These are phyloP conservation scores for Letharia columbiana DNA, from an alignment of 495 filamentous ascomycete genomes.

Conservation along the genomic window DNA sequence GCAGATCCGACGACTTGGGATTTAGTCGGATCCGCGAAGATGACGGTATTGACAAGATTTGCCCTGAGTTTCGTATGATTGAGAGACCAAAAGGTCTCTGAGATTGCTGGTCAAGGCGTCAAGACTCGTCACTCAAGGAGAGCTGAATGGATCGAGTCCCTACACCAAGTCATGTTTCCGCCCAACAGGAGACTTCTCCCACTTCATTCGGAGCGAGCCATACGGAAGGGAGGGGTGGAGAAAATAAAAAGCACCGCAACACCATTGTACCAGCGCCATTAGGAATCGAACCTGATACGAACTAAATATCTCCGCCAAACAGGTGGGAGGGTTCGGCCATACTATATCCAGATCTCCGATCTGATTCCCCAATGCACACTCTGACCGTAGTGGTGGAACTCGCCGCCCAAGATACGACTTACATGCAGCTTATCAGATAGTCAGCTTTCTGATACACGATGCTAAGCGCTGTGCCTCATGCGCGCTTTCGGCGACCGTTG, in stretches of 20 bases:
- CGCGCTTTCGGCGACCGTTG: not conserved
- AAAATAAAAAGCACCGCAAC: too few species aligned
- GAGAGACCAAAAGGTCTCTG: too few species aligned
- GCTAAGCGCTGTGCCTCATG: not conserved
- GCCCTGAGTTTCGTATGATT: not conserved
- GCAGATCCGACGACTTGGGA: not conserved
- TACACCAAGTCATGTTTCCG: not conserved
- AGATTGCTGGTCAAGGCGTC: not conserved
- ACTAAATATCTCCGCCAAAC: too few species aligned
- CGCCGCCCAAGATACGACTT: not conserved
- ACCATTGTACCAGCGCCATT: too few species aligned
- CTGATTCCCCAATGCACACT: not conserved
- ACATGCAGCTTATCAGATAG: not conserved
- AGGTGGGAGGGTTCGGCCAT: not conserved
- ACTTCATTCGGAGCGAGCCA: not conserved
- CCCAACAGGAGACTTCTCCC: too few species aligned
- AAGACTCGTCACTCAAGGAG: not conserved
- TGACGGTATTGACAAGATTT: not conserved
- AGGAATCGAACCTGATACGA: too few species aligned
- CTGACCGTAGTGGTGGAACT: not conserved
- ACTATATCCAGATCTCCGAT: not conserved
- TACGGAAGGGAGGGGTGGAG: not conserved
- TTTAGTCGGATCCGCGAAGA: not conserved
- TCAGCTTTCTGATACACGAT: too few species aligned
- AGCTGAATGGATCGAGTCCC: not conserved